Base-by-base conservation (phyloP, 805 yeast species). In the Tetrapisispora phaffii region DNA sequence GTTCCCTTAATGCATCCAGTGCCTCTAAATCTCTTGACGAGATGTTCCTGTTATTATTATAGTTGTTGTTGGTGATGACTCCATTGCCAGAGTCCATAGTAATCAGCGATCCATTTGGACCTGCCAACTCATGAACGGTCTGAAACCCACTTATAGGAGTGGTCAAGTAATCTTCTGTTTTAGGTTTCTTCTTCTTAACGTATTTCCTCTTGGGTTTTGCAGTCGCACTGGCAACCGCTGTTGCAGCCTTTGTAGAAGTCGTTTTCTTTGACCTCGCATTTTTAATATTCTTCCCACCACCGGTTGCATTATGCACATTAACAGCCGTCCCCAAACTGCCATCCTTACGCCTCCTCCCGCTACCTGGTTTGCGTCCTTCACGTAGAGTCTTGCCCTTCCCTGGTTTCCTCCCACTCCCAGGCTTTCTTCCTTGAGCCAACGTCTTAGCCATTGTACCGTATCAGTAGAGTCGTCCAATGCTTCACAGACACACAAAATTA, bases 361-460 rank as follows among this genome's bases (percentile, higher is more conserved):
- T 57, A 10, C 66, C 66, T 7, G 64, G 63, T 44, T 62, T 60
- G 39, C 65, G 55, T 16, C 66, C 66, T 44, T 62, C 59, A 37
- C 56, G 52, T 33, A 62, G 41, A 16, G 65, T 62, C 50, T 62
- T 62, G 12, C 58, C 64, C 38, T 58, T 60, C 17, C 66, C 66
- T 1, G 66, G 65, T 40, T 59, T 62, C 42, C 66, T 55, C 7
- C 66, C 66, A 46, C 63, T 57, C 1, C 66, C 66, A 7, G 65
- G 65, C 38, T 60, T 62, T 40, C 66, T 54, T 9, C 66, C 66
- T 46, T 60, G 62, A 19, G 63, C 63, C 43, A 62, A 51, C 24
- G 64, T 62, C 50, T 62, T 62, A 17, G 65, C 66, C 66, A 62
- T 60, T n/a, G 12, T 12, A 26, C 6, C 15, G 28, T 6, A 20